Conservation (phyloP, 2,329 filamentous ascomycete species). For the Byssoonygena ceratinophila region DNA sequence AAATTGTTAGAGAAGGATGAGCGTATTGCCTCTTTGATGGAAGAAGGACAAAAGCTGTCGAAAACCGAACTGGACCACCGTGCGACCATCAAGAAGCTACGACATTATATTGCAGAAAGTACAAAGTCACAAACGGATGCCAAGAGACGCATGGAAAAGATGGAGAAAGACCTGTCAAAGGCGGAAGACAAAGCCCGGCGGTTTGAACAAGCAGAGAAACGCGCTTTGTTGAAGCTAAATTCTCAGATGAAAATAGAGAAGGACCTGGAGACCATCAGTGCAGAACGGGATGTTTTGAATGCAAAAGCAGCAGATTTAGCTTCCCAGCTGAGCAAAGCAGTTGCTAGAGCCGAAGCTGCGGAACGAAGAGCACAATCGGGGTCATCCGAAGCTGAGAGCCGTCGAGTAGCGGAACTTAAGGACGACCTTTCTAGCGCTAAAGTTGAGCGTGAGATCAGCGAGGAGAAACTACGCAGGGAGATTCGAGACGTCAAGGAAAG, state of each 20-base stretch:
- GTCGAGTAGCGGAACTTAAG: conserved; percentile 44
- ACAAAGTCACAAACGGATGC: conserved; percentile 42
- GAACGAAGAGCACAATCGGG: conserved; percentile 58
- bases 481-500: conserved; percentile 63
- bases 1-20: conserved; percentile 83
- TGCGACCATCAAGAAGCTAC: conserved; percentile 69
- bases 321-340: conserved; percentile 56
- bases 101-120: conserved; percentile 42
- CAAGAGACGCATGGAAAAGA: conserved; percentile 47
- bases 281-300: conserved; percentile 54
- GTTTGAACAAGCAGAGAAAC: conserved; percentile 49
- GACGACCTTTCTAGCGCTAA: conserved; percentile 55
- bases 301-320: conserved; percentile 58
- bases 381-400: conserved; percentile 56
- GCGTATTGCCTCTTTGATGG: conserved; percentile 77
- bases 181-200: conserved; percentile 49
- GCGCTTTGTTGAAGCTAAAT: conserved; percentile 46
- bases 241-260: conserved; percentile 43
- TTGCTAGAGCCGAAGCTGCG: conserved; percentile 55
- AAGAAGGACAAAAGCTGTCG: conserved; percentile 82
- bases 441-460: conserved; percentile 65
- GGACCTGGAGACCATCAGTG: conserved; percentile 51
- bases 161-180: conserved; percentile 45
- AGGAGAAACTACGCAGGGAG: conserved; percentile 56
- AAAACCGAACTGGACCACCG: conserved; percentile 78